A percentile compares a stretch with the other conserved stretches of the same genome.
Conservation (phyloP, 768 basidiomycete genomes). For the Cystofilobasidium ferigula region DNA sequence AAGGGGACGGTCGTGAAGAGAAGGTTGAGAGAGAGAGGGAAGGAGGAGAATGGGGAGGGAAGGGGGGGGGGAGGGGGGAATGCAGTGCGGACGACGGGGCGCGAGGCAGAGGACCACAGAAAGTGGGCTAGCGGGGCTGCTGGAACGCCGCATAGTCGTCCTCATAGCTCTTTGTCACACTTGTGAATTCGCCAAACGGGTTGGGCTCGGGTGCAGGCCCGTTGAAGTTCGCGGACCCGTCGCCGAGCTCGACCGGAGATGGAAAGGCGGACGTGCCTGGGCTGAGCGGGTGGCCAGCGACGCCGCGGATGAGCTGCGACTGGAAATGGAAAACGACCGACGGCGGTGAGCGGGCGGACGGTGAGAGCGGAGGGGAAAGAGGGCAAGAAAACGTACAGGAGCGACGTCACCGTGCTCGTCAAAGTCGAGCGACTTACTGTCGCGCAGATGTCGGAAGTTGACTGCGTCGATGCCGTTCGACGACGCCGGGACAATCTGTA, state of each 20-base stretch:
- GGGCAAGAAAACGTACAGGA: constrained; percentile 34
- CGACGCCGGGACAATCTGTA: constrained; percentile 66
- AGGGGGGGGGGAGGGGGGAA: no score
- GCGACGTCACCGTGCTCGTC: constrained; percentile 42
- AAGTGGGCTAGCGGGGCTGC: no score
- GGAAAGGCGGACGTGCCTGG: constrained; percentile 35
- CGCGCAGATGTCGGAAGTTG: constrained; percentile 82
- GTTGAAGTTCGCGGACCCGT: constrained; percentile 23
- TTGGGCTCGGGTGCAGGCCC: constrained; percentile 52
- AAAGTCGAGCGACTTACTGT: constrained; percentile 81
- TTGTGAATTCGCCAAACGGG: constrained; percentile 76
- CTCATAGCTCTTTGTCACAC: constrained; percentile 50
- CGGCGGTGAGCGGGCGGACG: background rate
- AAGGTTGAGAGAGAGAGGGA: no score
- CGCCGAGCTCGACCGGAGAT: constrained; percentile 36
- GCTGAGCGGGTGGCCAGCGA: constrained; percentile 35
- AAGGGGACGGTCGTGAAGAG: no score
- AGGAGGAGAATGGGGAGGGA: no score
- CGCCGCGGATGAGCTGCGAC: constrained; percentile 39
- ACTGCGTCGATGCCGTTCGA: constrained; percentile 70
- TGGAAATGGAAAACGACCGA: constrained; percentile 29
- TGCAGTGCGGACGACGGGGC: no score
- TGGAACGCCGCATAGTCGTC: constrained; percentile 5
- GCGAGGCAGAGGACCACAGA: no score
- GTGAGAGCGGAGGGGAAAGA: background rate